Evolutionary conservation across 805 yeast genomes (phyloP).

Genomic region (Wickerhamia fluorescens): DNA sequence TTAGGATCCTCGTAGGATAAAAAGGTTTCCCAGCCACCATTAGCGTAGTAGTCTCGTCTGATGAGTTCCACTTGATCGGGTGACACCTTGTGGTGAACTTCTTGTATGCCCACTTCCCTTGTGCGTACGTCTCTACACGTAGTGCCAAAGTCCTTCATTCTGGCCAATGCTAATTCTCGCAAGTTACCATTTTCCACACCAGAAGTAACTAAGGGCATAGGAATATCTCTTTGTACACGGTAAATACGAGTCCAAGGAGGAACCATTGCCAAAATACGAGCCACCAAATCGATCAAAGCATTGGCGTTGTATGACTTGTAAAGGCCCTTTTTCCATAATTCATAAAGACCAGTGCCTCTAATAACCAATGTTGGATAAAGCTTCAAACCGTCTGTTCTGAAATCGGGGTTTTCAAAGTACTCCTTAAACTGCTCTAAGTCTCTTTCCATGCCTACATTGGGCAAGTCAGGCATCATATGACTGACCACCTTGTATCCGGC

Average conservation of each 20-base stretch:
- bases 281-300: slow-evolving; percentile 89
- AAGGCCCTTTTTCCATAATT: slow-evolving; percentile 93
- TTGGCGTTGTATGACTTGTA: slow-evolving; percentile 93
- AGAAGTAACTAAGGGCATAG: slow-evolving; percentile 96
- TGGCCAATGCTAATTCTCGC: slow-evolving; percentile 88
- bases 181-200: slow-evolving; percentile 98
- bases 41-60: slow-evolving; percentile 93
- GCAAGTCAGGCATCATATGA: slow-evolving; percentile 99
- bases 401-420: slow-evolving; percentile 94
- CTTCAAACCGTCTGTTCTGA: slow-evolving; percentile 94
- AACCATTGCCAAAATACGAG: slow-evolving; percentile 89
- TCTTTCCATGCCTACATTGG: slow-evolving; percentile 98
- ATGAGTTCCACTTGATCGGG: slow-evolving; percentile 97
- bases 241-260: slow-evolving; percentile 99
- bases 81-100: slow-evolving; percentile 91
- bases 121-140: slow-evolving; percentile 94
- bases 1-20: slow-evolving; percentile 94
- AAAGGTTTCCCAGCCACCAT: slow-evolving; percentile 99
- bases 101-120: slow-evolving; percentile 97
- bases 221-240: slow-evolving; percentile 97
- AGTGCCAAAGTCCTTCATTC: slow-evolving; percentile 98
- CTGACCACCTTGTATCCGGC: slow-evolving; percentile 97
- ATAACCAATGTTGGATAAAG: slow-evolving; percentile 94
- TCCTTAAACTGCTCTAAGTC: slow-evolving; percentile 94
- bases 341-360: slow-evolving; percentile 95